Conservation (phyloP, 1,139 yeast species). For the Sugiyamaella castrensis region DNA sequence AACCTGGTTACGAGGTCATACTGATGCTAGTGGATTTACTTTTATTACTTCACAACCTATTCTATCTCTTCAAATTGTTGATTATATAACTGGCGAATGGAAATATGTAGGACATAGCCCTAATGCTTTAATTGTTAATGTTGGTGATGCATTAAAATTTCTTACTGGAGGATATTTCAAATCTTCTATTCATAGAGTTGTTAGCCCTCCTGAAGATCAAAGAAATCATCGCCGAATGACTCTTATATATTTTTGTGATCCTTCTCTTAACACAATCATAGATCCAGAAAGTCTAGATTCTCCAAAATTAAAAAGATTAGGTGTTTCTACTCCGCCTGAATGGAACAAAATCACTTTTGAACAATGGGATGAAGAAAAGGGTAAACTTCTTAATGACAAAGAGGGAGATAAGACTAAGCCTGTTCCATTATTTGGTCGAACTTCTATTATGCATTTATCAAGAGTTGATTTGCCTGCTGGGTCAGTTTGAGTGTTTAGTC, state of each 20-base stretch:
- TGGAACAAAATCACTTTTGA: slow-evolving; percentile 43
- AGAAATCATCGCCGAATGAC: slow-evolving; percentile 41
- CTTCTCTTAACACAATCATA: slow-evolving; percentile 34
- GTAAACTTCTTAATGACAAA: slow-evolving; percentile 36
- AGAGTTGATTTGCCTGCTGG: too few relatives aligned
- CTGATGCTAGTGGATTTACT: slow-evolving; percentile 49
- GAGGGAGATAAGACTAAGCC: slow-evolving; percentile 43
- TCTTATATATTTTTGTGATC: slow-evolving; percentile 46
- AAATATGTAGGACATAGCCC: slow-evolving; percentile 48
- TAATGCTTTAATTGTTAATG: slow-evolving; percentile 46
- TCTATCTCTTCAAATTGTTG: slow-evolving; percentile 47
- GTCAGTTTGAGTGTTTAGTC: too few relatives aligned
- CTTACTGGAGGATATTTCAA: slow-evolving; percentile 50
- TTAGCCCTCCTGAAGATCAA: slow-evolving; percentile 48
- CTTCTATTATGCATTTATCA: slow-evolving; percentile 8
- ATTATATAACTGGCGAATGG: slow-evolving; percentile 48
- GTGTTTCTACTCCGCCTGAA: slow-evolving; percentile 34
- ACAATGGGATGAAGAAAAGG: slow-evolving; percentile 46
- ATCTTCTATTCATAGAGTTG: slow-evolving; percentile 47
- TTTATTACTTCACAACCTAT: slow-evolving; percentile 51
- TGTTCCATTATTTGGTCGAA: slow-evolving; percentile 41
- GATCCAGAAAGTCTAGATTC: slow-evolving; percentile 45
- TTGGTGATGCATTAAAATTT: slow-evolving; percentile 50
- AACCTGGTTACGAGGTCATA: slow-evolving; percentile 52
- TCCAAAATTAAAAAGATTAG: slow-evolving; percentile 36